These are phyloP conservation scores for Thelonectria blattea DNA, from an alignment of 2,329 filamentous ascomycete genomes.

Conservation along the genomic window DNA sequence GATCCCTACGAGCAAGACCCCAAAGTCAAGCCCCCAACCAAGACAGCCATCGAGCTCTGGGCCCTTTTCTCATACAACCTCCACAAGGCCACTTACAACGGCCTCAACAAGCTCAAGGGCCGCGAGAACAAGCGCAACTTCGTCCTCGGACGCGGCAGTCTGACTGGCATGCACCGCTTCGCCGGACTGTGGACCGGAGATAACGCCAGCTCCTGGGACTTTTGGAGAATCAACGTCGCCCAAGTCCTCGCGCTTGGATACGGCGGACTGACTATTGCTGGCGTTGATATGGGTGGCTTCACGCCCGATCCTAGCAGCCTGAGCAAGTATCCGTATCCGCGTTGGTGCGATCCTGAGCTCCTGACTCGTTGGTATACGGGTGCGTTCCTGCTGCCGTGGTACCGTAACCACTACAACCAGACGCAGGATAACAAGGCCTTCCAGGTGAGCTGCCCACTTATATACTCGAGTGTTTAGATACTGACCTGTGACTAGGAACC, in stretches of 20 bases:
- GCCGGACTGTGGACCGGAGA: conserved; percentile 12
- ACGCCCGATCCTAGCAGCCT: neutral
- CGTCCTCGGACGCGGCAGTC: conserved; percentile 11
- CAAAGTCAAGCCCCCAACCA: neutral
- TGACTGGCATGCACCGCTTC: conserved; percentile 8
- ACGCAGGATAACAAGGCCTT: neutral
- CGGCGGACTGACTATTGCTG: conserved; percentile 2
- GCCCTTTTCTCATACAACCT: conserved; percentile 6
- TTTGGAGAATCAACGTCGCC: conserved; percentile 1
- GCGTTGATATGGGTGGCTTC: conserved; percentile 5
- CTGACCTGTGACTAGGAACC: neutral
- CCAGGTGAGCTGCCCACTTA: neutral
- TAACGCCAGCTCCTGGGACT: conserved; percentile 12
- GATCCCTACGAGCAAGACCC: neutral
- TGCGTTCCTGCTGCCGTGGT: conserved; percentile 6
- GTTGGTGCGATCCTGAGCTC: conserved; percentile 2
- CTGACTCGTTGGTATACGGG: conserved; percentile 11
- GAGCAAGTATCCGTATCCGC: neutral
- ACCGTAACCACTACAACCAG: conserved; percentile 10
- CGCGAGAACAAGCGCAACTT: conserved; percentile 12
- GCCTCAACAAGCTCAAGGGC: conserved; percentile 9
- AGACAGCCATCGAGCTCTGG: conserved; percentile 12
- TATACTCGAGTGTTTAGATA: no score
- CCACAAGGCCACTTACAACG: conserved; percentile 12
- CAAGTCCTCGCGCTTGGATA: conserved; percentile 4